Percentiles rank a stretch among this genome's conserved stretches.
Conservation (phyloP, 73 alveolate genomes). For the Breviolum minutum region DNA sequence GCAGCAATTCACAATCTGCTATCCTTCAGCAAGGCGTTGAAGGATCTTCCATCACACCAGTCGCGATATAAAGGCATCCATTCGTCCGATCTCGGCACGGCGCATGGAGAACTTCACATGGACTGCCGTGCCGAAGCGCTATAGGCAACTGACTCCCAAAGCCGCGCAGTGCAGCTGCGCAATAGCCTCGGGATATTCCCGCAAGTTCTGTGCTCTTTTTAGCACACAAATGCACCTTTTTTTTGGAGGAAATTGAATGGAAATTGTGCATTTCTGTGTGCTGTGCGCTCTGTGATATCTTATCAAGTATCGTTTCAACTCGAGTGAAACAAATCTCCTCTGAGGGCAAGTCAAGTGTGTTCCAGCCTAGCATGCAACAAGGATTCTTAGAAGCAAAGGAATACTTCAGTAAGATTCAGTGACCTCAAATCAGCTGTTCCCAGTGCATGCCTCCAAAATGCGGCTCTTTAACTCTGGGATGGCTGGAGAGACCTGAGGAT, state of each 20-base stretch:
- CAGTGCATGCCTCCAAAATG: slow-evolving; percentile 17
- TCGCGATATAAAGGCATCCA: slow-evolving; percentile 77
- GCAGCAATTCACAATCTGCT: neutral
- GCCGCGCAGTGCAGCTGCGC: slow-evolving; percentile 56
- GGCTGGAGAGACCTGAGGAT: neutral
- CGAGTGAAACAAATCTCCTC: no score
- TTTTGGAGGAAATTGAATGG: no score
- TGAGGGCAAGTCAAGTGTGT: slow-evolving; percentile 27
- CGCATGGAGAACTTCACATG: no score
- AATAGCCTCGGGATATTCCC: neutral
- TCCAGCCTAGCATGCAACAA: neutral
- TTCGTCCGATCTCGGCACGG: slow-evolving; percentile 51
- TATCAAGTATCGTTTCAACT: no score
- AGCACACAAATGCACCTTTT: no score
- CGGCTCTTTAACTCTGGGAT: slow-evolving; percentile 29
- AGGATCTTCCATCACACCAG: slow-evolving; percentile 88
- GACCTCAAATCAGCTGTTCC: neutral
- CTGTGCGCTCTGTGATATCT: no score
- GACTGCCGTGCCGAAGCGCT: no score
- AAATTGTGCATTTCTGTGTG: no score
- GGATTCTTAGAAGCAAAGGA: no score
- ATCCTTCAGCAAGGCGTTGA: slow-evolving; percentile 73
- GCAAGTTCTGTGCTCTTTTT: no score
- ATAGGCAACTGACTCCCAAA: slow-evolving; percentile 48
- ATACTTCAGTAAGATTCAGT: neutral